Evolutionary conservation across 164 flowering plant species (phyloP).

Genomic region (Warburgia ugandensis): DNA sequence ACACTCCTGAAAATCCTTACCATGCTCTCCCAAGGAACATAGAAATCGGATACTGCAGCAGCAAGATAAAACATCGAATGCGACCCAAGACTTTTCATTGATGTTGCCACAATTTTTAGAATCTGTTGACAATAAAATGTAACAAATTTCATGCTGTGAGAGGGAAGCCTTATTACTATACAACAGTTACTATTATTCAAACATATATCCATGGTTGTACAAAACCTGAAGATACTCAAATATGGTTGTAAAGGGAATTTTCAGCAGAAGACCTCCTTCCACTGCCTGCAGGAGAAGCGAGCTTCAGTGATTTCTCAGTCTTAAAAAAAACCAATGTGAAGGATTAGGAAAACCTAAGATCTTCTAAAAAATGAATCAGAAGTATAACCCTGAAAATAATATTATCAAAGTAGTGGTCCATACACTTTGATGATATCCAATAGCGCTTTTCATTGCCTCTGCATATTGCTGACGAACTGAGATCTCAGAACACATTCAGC

Average conservation of each 20-base stretch:
- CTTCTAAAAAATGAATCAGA: neutral
- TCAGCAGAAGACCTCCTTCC: slow-evolving; percentile 45
- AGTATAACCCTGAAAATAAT: slow-evolving; percentile 1
- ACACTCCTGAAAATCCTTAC: slow-evolving; percentile 27
- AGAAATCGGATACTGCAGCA: slow-evolving; percentile 97
- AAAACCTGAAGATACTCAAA: slow-evolving; percentile 94
- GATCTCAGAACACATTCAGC: slow-evolving; percentile 9
- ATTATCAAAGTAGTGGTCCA: slow-evolving; percentile 13
- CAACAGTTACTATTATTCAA: too few species aligned
- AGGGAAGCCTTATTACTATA: too few species aligned
- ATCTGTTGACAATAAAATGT: slow-evolving; percentile 32
- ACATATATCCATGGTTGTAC: too few species aligned
- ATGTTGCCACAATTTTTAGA: slow-evolving; percentile 49
- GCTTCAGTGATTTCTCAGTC: neutral
- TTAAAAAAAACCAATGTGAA: slow-evolving; percentile 2
- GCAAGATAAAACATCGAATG: slow-evolving; percentile 83
- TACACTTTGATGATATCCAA: slow-evolving; percentile 54
- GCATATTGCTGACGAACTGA: slow-evolving; percentile 50
- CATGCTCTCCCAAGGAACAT: slow-evolving; percentile 96
- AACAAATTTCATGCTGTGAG: neutral
- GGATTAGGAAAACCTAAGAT: neutral
- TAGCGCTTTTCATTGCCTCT: slow-evolving; percentile 55
- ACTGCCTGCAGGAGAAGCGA: slow-evolving; percentile 48
- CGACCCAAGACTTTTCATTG: slow-evolving; percentile 48
- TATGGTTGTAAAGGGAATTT: slow-evolving; percentile 78